phyloP scores from a whole-genome alignment of 495 filamentous ascomycete species.

The Aspergillus sparsus region DNA sequence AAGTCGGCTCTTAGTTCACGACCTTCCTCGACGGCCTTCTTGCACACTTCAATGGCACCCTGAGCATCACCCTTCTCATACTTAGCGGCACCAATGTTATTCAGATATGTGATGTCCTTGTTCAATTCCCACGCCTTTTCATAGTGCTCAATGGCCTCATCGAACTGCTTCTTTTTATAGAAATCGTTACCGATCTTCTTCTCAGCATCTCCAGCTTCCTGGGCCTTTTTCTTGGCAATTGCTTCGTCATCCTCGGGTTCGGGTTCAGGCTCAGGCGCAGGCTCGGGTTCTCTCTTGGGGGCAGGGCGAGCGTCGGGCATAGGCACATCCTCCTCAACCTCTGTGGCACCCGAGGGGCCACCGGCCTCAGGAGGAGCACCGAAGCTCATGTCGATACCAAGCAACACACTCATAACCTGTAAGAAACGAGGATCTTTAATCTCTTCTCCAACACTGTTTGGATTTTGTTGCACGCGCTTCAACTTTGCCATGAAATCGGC shows the following conservation, averaged over 20 bases:
- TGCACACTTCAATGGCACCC: constrained; percentile 80
- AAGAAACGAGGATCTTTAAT: constrained; percentile 90
- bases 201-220: constrained; percentile 90
- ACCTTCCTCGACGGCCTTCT: constrained; percentile 86
- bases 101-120: constrained; percentile 97
- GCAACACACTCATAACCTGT: constrained; percentile 87
- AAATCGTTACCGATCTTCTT: constrained; percentile 91
- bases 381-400: constrained; percentile 94
- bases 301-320: constrained; percentile 71
- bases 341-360: constrained; percentile 39
- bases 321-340: constrained; percentile 70
- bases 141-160: constrained; percentile 93
- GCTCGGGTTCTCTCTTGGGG: constrained; percentile 60
- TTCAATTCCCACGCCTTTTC: constrained; percentile 89
- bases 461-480: constrained; percentile 75
- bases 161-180: constrained; percentile 98
- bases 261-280: constrained; percentile 59
- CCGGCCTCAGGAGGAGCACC: constrained; percentile 57
- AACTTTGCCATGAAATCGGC: constrained; percentile 87
- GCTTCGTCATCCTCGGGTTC: constrained; percentile 78
- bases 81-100: constrained; percentile 91
- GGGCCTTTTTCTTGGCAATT: constrained; percentile 79
- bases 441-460: constrained; percentile 72
- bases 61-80: constrained; percentile 96
- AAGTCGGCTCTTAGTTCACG: constrained; percentile 87